These are phyloP conservation scores for Calonectria pteridis DNA, from an alignment of 2,329 filamentous ascomycete species.

Conservation along the genomic window DNA sequence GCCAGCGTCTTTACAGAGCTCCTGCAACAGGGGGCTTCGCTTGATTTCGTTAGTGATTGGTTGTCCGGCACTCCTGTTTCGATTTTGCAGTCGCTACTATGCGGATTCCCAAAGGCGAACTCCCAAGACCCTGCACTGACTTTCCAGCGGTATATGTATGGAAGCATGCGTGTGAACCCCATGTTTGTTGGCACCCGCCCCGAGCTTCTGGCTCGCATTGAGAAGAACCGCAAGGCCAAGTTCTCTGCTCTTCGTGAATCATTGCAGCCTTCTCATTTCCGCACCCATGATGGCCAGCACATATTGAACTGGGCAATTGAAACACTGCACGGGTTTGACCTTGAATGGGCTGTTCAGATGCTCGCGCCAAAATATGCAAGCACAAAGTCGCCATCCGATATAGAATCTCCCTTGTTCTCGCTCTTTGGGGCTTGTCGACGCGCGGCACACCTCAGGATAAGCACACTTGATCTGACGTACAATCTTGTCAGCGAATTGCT, in stretches of 20 bases:
- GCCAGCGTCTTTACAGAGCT: background rate
- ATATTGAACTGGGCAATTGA: conserved; percentile 8
- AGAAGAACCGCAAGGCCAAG: background rate
- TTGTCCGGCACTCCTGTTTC: background rate
- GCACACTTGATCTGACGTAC: conserved; percentile 1
- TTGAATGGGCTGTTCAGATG: background rate
- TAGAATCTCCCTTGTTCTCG: background rate
- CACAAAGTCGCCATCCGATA: background rate
- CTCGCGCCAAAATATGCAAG: background rate
- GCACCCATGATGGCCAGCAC: background rate
- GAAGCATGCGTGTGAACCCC: background rate
- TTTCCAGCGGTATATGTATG: background rate
- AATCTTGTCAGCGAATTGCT: background rate
- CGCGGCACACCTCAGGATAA: background rate
- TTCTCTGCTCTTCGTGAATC: background rate
- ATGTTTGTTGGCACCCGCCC: background rate
- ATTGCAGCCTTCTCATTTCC: background rate
- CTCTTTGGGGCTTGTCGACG: background rate
- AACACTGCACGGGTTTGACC: background rate
- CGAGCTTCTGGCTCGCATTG: background rate
- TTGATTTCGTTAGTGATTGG: background rate
- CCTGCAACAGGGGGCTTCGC: background rate
- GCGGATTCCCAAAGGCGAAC: background rate
- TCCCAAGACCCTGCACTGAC: background rate
- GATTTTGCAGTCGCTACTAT: background rate